A percentile compares a stretch with the other conserved stretches of the same genome.
Conservation (phyloP, 805 yeast species). For the Candida odintsovae region DNA sequence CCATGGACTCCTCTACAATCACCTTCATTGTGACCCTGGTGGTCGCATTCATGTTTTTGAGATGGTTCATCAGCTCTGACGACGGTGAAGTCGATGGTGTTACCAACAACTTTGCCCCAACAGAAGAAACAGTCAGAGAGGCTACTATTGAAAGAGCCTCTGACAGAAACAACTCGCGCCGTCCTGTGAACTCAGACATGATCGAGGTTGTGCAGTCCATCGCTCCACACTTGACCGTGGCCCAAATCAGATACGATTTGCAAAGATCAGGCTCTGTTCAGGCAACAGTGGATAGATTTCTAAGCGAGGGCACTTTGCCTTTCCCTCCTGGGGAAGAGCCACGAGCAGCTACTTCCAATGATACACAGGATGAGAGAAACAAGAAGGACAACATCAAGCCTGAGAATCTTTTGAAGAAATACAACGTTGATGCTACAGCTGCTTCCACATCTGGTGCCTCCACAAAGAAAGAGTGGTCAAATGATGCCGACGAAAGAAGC, state of each 20-base stretch:
- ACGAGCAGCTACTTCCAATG: constrained; percentile 8
- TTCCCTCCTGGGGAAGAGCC: constrained; percentile 38
- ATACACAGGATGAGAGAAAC: constrained; percentile 16
- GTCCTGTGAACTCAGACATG: constrained; percentile 65
- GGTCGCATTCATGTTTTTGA: constrained; percentile 51
- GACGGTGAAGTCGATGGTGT: constrained; percentile 19
- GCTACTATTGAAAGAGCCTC: constrained; percentile 6
- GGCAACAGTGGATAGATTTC: constrained; percentile 65
- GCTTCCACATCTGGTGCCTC: constrained; percentile 3
- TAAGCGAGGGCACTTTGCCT: constrained; percentile 58
- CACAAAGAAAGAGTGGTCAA: constrained; percentile 33
- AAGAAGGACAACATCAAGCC: constrained; percentile 19
- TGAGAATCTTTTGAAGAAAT: constrained; percentile 35
- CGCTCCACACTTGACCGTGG: constrained; percentile 66
- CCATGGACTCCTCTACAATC: constrained; percentile 51
- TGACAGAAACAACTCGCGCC: constrained; percentile 22
- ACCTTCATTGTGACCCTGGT: constrained; percentile 43
- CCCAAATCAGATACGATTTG: constrained; percentile 69
- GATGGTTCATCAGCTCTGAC: constrained; percentile 63
- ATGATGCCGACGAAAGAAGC: constrained; percentile 37
- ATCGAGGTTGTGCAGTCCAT: constrained; percentile 78
- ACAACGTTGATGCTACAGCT: constrained; percentile 28
- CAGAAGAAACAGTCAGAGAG: constrained; percentile 2
- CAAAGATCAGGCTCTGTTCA: constrained; percentile 77
- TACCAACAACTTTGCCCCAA: constrained; percentile 3